Evolutionary conservation across 2,329 filamentous ascomycete species (phyloP), one percentile per base, ranked within the genome.

Genomic region (Paracamarosporium sp.): DNA sequence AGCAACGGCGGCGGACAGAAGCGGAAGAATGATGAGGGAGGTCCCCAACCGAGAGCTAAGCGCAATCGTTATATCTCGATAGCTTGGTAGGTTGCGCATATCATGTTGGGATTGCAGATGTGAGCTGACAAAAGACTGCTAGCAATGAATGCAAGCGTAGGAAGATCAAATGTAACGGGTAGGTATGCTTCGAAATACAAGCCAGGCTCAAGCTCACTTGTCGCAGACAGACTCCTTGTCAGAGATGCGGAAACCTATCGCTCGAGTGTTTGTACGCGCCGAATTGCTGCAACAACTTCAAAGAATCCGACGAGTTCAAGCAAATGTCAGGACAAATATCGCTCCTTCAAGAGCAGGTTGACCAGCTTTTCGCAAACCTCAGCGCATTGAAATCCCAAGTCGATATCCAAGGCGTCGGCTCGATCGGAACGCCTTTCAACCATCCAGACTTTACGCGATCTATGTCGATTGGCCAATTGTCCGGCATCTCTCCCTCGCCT

Each of bases 251-350:
- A 25, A 88, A 88, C 73, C 79, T 89, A 54, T 83, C 81, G 56
- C 80, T 89, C 57, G 86, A 88, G 70, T 89, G 85, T 70, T 77
- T 86, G 57, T 89, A 89, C 78, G 85, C 86, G 59, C 86, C 86
- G 5, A 89, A 89, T 69, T 89, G 87, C 79, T 88, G 86, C 74
- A 93, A 87, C 80, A 92, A 86, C 76, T 93, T 97, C 83, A 95
- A 94, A 76, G 93, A 97, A 69, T 93, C 92, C 45, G 91, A 96
- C 9, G 93, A 97, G 74, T 97, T 93, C 81, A 91, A 88, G 70
- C 85, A 88, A 35, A 92, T 97, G 88, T 86, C 87, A 53, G 82
- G 84, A 31, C 90, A 95, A 64, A 86, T 97, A 57, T 80, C 81
- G 11, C 84, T 85, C 8, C 83, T 97, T 24, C 93, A 97, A 75